Percentiles rank a stretch among this genome's conserved stretches.
These are phyloP conservation scores for Scutellaria minor DNA, from an alignment of 257 asterid genomes.

Conservation along the genomic window DNA sequence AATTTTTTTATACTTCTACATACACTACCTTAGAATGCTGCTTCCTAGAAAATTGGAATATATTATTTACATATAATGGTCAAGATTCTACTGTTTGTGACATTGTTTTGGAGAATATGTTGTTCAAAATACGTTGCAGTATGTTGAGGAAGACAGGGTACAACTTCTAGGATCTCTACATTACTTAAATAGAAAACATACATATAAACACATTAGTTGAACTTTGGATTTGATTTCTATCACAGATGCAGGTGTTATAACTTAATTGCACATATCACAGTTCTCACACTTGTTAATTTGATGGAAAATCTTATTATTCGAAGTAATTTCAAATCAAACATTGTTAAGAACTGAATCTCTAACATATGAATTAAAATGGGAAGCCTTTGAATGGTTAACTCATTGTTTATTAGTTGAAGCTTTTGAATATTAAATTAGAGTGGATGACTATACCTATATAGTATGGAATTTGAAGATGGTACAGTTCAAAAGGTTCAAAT, in stretches of 20 bases:
- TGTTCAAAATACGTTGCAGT: conserved; percentile 8
- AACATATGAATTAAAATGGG: neutral
- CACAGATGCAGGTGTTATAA: conserved; percentile 5
- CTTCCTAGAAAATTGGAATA: conserved; percentile 12
- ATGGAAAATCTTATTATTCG: conserved; percentile 23
- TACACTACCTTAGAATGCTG: neutral
- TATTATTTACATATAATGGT: conserved; percentile 12
- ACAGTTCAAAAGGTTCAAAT: conserved; percentile 8
- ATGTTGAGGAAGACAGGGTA: neutral
- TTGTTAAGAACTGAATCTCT: neutral
- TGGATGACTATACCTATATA: conserved; percentile 6
- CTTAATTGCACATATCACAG: conserved; percentile 9
- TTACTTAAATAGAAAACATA: conserved; percentile 11
- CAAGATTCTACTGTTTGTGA: neutral
- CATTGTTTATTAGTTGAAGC: conserved; percentile 20
- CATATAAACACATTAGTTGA: neutral
- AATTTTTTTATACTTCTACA: neutral
- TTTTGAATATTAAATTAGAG: conserved; percentile 11
- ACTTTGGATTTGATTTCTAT: too few species aligned
- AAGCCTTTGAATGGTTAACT: conserved; percentile 8
- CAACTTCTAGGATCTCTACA: conserved; percentile 6
- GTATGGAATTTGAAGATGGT: conserved; percentile 25
- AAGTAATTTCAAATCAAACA: conserved; percentile 14
- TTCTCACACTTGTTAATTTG: conserved; percentile 8
- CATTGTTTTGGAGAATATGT: conserved; percentile 18